Conservation (phyloP, 768 basidiomycete genomes). For the Tephrocybe sp. region DNA sequence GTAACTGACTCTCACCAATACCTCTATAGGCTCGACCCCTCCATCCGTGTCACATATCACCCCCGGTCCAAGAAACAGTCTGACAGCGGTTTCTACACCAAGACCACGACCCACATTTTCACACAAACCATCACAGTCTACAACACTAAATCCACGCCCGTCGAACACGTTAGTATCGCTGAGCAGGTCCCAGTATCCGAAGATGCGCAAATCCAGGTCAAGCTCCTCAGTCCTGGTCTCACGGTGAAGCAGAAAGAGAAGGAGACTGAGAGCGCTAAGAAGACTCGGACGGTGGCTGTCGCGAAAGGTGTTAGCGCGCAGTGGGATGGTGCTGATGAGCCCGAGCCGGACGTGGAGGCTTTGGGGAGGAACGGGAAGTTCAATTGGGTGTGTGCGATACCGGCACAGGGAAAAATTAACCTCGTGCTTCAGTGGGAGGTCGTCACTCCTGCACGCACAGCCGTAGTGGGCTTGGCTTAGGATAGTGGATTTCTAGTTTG, state of each 20-base stretch:
- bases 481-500: no score
- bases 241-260: not conserved
- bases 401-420: no score
- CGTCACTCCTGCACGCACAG: not conserved
- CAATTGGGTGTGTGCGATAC: slow-evolving; percentile 21
- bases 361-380: no score
- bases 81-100: no score
- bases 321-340: no score
- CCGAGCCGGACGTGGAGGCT: no score
- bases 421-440: slow-evolving; percentile 24
- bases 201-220: slow-evolving; percentile 13
- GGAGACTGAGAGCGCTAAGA: not conserved
- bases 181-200: slow-evolving; percentile 26
- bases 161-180: slow-evolving; percentile 19
- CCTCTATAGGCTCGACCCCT: no score
- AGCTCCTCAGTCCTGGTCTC: not conserved
- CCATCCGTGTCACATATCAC: no score
- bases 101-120: slow-evolving; percentile 20
- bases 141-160: slow-evolving; percentile 21
- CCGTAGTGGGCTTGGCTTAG: not conserved
- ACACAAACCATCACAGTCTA: slow-evolving; percentile 22
- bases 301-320: no score
- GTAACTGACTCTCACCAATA: no score
- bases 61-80: no score
- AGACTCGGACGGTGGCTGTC: slow-evolving; percentile 19